These are phyloP conservation scores for Kodamaea neixiangensis DNA, from an alignment of 805 yeast genomes.

Conservation along the genomic window DNA sequence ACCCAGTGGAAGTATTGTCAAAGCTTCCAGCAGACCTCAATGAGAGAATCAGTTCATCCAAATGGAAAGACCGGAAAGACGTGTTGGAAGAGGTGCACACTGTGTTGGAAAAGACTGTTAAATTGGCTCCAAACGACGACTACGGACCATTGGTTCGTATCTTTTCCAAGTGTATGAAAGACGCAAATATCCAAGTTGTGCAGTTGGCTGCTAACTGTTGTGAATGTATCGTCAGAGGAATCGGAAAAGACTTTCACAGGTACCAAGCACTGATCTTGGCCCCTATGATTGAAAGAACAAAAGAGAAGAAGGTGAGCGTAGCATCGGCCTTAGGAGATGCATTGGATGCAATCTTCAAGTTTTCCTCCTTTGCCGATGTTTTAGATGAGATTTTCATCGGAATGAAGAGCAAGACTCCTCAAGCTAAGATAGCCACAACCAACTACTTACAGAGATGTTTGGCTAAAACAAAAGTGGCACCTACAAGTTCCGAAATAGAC, in stretches of 20 bases:
- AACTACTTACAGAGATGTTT: slow-evolving; percentile 66
- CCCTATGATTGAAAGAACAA: slow-evolving; percentile 76
- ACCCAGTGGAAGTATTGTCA: slow-evolving; percentile 65
- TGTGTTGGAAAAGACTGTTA: slow-evolving; percentile 54
- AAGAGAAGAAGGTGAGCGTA: slow-evolving; percentile 83
- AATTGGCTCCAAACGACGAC: slow-evolving; percentile 58
- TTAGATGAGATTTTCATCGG: slow-evolving; percentile 60
- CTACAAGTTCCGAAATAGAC: slow-evolving; percentile 56
- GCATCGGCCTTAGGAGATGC: slow-evolving; percentile 69
- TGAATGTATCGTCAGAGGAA: slow-evolving; percentile 62
- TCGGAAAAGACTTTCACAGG: slow-evolving; percentile 55
- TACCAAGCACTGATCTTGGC: slow-evolving; percentile 54
- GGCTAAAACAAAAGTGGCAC: slow-evolving; percentile 47
- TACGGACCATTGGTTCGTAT: slow-evolving; percentile 62
- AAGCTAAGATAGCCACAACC: slow-evolving; percentile 69
- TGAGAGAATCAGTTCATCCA: slow-evolving; percentile 53
- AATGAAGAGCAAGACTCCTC: slow-evolving; percentile 81
- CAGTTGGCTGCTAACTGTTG: slow-evolving; percentile 72
- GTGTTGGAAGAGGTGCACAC: slow-evolving; percentile 64
- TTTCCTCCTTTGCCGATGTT: slow-evolving; percentile 53
- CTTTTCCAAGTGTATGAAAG: slow-evolving; percentile 75
- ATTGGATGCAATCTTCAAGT: slow-evolving; percentile 60
- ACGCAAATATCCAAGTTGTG: slow-evolving; percentile 87
- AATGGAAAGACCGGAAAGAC: slow-evolving; percentile 94
- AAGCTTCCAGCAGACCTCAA: slow-evolving; percentile 67